Evolutionary conservation across 352 stramenopile genomes (phyloP).

Genomic region (Elongisporangium anandrum): DNA sequence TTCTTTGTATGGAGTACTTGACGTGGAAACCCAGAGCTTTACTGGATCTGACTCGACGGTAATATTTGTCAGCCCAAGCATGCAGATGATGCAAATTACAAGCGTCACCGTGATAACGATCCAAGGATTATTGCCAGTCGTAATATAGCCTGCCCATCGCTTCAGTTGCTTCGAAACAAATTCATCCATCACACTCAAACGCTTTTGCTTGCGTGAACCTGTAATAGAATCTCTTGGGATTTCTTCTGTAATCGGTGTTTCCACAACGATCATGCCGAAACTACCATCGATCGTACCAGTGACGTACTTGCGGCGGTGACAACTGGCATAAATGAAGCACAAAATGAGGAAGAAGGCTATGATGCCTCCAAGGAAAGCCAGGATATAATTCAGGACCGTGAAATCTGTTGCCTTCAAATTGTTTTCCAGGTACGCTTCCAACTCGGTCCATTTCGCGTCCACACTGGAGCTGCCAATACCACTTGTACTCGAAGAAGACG

Average conservation of each 20-base stretch:
- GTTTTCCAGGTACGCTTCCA: slow-evolving; percentile 29
- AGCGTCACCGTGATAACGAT: slow-evolving; percentile 36
- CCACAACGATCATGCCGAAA: neutral
- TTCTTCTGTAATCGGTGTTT: neutral
- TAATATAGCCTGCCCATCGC: slow-evolving; percentile 35
- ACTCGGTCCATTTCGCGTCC: slow-evolving; percentile 29
- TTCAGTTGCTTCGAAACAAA: slow-evolving; percentile 35
- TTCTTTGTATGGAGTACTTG: slow-evolving; percentile 50
- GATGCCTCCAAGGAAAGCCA: slow-evolving; percentile 38
- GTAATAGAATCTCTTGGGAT: neutral
- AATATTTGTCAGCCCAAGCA: slow-evolving; percentile 31
- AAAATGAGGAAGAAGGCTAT: slow-evolving; percentile 32
- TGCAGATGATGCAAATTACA: slow-evolving; percentile 29
- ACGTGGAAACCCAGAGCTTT: slow-evolving; percentile 61
- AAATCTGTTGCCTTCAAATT: slow-evolving; percentile 42
- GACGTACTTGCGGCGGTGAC: slow-evolving; percentile 1
- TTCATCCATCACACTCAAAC: slow-evolving; percentile 39
- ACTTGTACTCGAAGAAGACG: slow-evolving; percentile 11
- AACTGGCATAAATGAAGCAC: slow-evolving; percentile 32
- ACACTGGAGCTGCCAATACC: slow-evolving; percentile 8
- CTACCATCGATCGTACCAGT: neutral
- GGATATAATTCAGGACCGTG: slow-evolving; percentile 40
- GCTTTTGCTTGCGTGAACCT: slow-evolving; percentile 1
- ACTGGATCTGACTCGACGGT: slow-evolving; percentile 58
- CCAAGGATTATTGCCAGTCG: slow-evolving; percentile 26